Evolutionary conservation across 495 filamentous ascomycete genomes (phyloP).

Genomic region (Aspergillus sclerotiicarbonarius): DNA sequence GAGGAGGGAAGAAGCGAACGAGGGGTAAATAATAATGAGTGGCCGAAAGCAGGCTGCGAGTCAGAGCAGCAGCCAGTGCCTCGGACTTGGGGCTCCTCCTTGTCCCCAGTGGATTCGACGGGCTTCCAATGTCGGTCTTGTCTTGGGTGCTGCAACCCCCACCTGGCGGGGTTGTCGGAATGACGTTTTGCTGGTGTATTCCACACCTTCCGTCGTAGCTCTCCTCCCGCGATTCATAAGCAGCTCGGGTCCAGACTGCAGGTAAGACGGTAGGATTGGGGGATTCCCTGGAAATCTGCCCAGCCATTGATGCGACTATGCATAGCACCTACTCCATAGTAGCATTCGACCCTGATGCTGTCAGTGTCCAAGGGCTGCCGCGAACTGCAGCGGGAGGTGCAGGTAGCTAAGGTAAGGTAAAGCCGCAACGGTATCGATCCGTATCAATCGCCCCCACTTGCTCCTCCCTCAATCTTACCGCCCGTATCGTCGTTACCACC

Average conservation of each 20-base stretch:
- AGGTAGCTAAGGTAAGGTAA: not conserved
- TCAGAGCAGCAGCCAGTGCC: not conserved
- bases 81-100: not conserved
- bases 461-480: not conserved
- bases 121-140: constrained; percentile 14
- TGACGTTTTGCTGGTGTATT: constrained; percentile 23
- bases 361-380: not conserved
- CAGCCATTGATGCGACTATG: too few relatives aligned
- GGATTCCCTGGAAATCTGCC: not conserved
- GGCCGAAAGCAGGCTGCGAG: not conserved
- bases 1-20: constrained; percentile 22
- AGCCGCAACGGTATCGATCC: not conserved
- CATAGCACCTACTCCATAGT: too few relatives aligned
- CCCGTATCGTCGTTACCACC: not conserved
- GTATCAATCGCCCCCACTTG: not conserved
- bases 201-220: not conserved
- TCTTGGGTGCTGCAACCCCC: constrained; percentile 8
- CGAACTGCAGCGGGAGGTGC: not conserved
- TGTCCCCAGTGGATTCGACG: constrained; percentile 17
- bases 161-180: constrained; percentile 31
- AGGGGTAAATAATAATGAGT: constrained; percentile 9
- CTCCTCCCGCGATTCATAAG: constrained; percentile 25
- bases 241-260: constrained; percentile 17
- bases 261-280: too few relatives aligned
- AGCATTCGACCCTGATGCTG: too few relatives aligned